Percentiles rank a stretch among this genome's conserved stretches.
Evolutionary conservation across 768 basidiomycete species (phyloP).

Genomic region (Piloderma croceum): DNA sequence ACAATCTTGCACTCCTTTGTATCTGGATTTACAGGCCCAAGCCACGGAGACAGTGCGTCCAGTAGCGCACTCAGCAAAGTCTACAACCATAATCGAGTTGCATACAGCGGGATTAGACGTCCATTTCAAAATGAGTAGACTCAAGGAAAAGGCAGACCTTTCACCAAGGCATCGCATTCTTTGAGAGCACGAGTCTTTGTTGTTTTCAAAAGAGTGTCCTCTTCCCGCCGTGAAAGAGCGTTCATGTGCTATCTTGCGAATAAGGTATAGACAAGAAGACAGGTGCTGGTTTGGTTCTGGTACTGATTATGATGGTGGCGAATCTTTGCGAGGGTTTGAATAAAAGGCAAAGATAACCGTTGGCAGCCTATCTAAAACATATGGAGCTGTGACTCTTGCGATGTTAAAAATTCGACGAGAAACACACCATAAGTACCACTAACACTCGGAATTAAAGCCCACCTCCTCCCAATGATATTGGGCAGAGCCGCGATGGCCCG

Average conservation of each 20-base stretch:
- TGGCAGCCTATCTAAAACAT: too few species aligned
- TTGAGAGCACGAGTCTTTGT: slow-evolving; percentile 75
- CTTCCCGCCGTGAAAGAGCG: slow-evolving; percentile 80
- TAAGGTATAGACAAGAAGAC: slow-evolving; percentile 5
- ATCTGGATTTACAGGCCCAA: slow-evolving; percentile 73
- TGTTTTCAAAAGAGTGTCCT: slow-evolving; percentile 77
- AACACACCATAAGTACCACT: too few species aligned
- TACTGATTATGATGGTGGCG: too few species aligned
- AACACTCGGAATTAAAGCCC: too few species aligned
- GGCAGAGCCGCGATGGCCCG: too few species aligned
- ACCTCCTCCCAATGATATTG: too few species aligned
- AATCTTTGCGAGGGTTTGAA: too few species aligned
- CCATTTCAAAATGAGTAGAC: slow-evolving; percentile 1
- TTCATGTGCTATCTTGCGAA: slow-evolving; percentile 68
- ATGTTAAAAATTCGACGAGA: too few species aligned
- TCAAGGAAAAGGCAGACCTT: slow-evolving; percentile 41
- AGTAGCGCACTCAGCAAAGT: slow-evolving; percentile 77
- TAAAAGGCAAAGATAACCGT: too few species aligned
- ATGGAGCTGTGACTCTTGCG: too few species aligned
- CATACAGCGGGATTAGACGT: not conserved
- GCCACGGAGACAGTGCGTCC: slow-evolving; percentile 80
- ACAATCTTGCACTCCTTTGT: slow-evolving; percentile 69
- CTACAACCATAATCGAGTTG: slow-evolving; percentile 32
- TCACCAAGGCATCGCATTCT: slow-evolving; percentile 71
- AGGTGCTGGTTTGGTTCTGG: slow-evolving; percentile 1